phyloP scores from a whole-genome alignment of 2,329 filamentous ascomycete species.

The Cordyceps javanica region DNA sequence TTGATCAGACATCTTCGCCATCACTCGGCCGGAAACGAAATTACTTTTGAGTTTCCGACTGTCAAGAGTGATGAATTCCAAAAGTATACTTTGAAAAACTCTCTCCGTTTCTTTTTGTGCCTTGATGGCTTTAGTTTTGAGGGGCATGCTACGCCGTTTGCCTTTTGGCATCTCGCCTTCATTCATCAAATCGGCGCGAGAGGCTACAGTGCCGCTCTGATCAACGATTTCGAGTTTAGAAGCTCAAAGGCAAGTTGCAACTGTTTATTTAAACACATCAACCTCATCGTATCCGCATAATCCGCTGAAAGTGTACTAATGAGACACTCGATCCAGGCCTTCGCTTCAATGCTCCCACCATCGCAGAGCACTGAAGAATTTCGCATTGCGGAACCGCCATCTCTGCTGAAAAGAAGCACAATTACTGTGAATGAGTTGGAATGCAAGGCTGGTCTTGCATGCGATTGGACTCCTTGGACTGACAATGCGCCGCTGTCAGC shows the following conservation, averaged over 20 bases:
- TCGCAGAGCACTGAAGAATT: neutral
- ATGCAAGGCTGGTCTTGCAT: neutral
- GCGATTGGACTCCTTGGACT: constrained; percentile 17
- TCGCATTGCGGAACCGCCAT: neutral
- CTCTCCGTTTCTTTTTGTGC: constrained; percentile 12
- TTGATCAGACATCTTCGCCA: constrained; percentile 57
- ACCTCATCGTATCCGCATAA: too few species aligned
- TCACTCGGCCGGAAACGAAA: neutral
- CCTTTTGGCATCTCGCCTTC: neutral
- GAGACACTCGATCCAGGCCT: constrained; percentile 8
- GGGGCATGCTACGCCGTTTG: neutral
- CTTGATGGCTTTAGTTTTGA: neutral
- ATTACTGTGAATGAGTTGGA: neutral
- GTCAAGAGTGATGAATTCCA: neutral
- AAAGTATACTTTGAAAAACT: neutral
- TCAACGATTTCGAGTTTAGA: constrained; percentile 12
- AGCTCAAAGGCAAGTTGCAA: constrained; percentile 14
- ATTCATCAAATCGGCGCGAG: neutral
- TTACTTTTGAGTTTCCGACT: constrained; percentile 5
- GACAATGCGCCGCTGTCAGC: constrained; percentile 10
- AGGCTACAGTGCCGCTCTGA: constrained; percentile 9
- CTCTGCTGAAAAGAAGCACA: neutral
- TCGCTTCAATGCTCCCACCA: constrained; percentile 11
- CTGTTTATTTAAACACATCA: neutral
- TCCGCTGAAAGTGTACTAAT: constrained; percentile 20